Conservation (phyloP, 2,329 filamentous ascomycete genomes). For the Paradendryphiella salina region DNA sequence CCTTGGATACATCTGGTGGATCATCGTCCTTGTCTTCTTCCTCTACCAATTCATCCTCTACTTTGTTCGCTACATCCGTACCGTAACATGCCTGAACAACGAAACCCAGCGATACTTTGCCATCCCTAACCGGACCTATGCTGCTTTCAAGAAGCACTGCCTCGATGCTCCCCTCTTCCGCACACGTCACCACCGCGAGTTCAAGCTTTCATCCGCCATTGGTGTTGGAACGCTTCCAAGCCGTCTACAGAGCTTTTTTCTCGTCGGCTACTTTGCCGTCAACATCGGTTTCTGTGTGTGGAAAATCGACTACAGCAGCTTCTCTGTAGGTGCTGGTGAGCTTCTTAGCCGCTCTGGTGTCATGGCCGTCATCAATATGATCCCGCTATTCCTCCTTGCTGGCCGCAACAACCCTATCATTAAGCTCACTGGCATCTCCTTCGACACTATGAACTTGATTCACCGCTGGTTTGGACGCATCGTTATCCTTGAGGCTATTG, state of each 20-base stretch:
- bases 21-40: constrained; percentile 65
- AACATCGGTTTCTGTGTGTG: constrained; percentile 53
- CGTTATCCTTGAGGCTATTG: constrained; percentile 68
- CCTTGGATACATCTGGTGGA: constrained; percentile 57
- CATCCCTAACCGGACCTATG: constrained; percentile 57
- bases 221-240: constrained; percentile 56
- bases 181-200: constrained; percentile 56
- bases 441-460: constrained; percentile 80
- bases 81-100: constrained; percentile 74
- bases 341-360: constrained; percentile 69
- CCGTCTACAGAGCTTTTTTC: constrained; percentile 54
- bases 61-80: constrained; percentile 69
- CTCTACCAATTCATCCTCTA: constrained; percentile 67
- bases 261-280: constrained; percentile 54
- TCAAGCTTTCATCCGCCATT: constrained; percentile 54
- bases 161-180: constrained; percentile 54
- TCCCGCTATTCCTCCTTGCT: constrained; percentile 73
- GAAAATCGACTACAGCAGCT: constrained; percentile 65
- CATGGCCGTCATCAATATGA: constrained; percentile 75
- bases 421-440: constrained; percentile 70
- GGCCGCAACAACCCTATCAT: constrained; percentile 80
- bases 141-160: constrained; percentile 52
- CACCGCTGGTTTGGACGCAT: constrained; percentile 82
- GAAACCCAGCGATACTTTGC: constrained; percentile 80
- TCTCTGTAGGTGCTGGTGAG: constrained; percentile 72